phyloP scores from a whole-genome alignment of 2,329 filamentous ascomycete genomes.

The Penicillium italicum region DNA sequence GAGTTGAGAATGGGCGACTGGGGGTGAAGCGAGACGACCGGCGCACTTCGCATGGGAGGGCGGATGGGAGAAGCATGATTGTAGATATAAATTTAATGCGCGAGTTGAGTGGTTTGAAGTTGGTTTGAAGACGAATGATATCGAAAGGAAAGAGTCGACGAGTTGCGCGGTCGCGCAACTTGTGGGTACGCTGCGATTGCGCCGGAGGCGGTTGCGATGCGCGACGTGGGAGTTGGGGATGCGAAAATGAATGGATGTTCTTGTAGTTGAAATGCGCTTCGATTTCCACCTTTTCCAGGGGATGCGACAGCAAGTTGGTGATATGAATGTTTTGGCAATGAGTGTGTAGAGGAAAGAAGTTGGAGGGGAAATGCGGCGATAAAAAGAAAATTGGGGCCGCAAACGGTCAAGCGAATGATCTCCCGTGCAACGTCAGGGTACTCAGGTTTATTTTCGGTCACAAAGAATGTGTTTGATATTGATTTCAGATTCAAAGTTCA shows the following conservation, averaged over 20 bases:
- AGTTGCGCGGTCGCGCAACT: slow-evolving; percentile 21
- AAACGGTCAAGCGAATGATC: slow-evolving; percentile 26
- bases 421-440: slow-evolving; percentile 6
- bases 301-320: slow-evolving; percentile 51
- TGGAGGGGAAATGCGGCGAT: slow-evolving; percentile 20
- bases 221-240: slow-evolving; percentile 14
- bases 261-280: slow-evolving; percentile 23
- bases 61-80: slow-evolving; percentile 46
- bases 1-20: slow-evolving; percentile 38
- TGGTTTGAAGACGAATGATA: not conserved
- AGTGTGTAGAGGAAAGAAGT: slow-evolving; percentile 17
- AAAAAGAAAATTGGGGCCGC: slow-evolving; percentile 27
- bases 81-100: slow-evolving; percentile 6
- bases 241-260: slow-evolving; percentile 18
- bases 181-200: slow-evolving; percentile 27
- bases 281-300: slow-evolving; percentile 18
- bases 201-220: slow-evolving; percentile 31
- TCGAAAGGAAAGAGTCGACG: slow-evolving; percentile 5
- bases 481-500: not conserved
- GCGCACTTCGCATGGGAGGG: slow-evolving; percentile 44
- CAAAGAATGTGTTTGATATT: slow-evolving; percentile 5
- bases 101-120: slow-evolving; percentile 8
- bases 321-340: slow-evolving; percentile 52
- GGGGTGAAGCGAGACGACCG: slow-evolving; percentile 37
- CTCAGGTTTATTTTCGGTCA: slow-evolving; percentile 2